Evolutionary conservation across 495 filamentous ascomycete genomes (phyloP).

Genomic region (Friedmanniomyces endolithicus): DNA sequence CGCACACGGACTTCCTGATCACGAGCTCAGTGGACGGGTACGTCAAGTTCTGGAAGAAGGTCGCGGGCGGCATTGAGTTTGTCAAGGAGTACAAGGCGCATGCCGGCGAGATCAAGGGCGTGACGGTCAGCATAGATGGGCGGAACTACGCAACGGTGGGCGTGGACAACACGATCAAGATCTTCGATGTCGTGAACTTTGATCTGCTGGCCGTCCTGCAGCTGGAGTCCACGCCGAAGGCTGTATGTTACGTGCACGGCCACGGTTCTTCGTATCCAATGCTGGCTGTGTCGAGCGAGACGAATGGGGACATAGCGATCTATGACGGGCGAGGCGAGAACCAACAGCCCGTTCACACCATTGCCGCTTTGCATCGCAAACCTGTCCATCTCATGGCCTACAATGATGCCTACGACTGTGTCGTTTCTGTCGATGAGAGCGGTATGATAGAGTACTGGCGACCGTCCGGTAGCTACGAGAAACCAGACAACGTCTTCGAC

Average conservation of each 20-base stretch:
- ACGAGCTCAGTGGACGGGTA: constrained; percentile 85
- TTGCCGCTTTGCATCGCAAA: constrained; percentile 62
- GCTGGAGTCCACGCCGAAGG: constrained; percentile 59
- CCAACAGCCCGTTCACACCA: constrained; percentile 55
- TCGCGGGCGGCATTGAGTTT: constrained; percentile 79
- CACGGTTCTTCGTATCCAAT: constrained; percentile 77
- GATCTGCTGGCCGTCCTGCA: constrained; percentile 73
- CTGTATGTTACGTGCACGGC: constrained; percentile 85
- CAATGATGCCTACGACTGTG: constrained; percentile 81
- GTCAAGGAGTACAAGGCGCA: constrained; percentile 96
- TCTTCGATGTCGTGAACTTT: constrained; percentile 75
- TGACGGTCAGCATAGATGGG: constrained; percentile 76
- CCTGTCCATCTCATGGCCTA: constrained; percentile 74
- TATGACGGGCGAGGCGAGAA: constrained; percentile 85
- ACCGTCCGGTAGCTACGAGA: constrained; percentile 68
- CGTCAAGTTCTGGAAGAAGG: constrained; percentile 99
- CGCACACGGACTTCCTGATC: constrained; percentile 83
- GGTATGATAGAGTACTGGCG: constrained; percentile 98
- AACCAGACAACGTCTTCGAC: constrained; percentile 81
- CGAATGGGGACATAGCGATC: constrained; percentile 56
- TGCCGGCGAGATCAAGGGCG: constrained; percentile 66
- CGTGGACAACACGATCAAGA: constrained; percentile 74
- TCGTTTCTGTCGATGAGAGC: constrained; percentile 72
- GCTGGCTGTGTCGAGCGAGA: constrained; percentile 77
- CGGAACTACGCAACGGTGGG: constrained; percentile 88